Conservation (phyloP, 768 basidiomycete species). For the Mycena metata region DNA sequence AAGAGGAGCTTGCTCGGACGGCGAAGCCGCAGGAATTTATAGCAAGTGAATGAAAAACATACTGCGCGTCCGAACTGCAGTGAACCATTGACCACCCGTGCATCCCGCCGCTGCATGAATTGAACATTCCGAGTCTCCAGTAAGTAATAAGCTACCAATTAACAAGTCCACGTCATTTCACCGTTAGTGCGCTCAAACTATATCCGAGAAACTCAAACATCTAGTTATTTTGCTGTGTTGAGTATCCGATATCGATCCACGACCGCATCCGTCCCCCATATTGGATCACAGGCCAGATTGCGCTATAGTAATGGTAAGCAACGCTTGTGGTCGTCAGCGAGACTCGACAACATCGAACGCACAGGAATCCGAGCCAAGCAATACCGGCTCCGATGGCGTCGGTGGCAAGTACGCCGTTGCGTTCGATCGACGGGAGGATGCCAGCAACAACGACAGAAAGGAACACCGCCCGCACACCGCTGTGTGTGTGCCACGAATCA, state of each 20-base stretch:
- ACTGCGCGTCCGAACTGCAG: too few species aligned
- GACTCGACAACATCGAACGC: slow-evolving; percentile 40
- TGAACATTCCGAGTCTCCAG: too few species aligned
- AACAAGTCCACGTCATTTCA: too few species aligned
- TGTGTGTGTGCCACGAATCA: slow-evolving; percentile 39
- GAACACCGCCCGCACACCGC: slow-evolving; percentile 63
- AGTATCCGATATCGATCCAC: slow-evolving; percentile 70
- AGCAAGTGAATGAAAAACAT: too few species aligned
- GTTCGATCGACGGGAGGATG: slow-evolving; percentile 68
- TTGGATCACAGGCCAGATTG: slow-evolving; percentile 65
- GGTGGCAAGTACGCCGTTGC: slow-evolving; percentile 64
- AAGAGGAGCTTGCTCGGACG: too few species aligned
- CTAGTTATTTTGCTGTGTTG: slow-evolving; percentile 56
- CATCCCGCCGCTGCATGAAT: too few species aligned
- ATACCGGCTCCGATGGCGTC: slow-evolving; percentile 61
- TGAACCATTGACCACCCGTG: too few species aligned
- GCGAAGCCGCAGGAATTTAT: too few species aligned
- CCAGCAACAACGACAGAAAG: slow-evolving; percentile 58
- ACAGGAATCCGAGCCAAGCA: slow-evolving; percentile 68
- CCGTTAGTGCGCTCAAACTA: too few species aligned
- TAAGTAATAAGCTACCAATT: too few species aligned
- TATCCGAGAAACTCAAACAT: background rate
- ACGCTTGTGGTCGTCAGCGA: too few species aligned
- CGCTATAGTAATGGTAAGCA: slow-evolving; percentile 45
- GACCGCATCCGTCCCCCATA: slow-evolving; percentile 71